Conservation (phyloP, 176 grass and related monocot species). For the Tillandsia leiboldiana region DNA sequence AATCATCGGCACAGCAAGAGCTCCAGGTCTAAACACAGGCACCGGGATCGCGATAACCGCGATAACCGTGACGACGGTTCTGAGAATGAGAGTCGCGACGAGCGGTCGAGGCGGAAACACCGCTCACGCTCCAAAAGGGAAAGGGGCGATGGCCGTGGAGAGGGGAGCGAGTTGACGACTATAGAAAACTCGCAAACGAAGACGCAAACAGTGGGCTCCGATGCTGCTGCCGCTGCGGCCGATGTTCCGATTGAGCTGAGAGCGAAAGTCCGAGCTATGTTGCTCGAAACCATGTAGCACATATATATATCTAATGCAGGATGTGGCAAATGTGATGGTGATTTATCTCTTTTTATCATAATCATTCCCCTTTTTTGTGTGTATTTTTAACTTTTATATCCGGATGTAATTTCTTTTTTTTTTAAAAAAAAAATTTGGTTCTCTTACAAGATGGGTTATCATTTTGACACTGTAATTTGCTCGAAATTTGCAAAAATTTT, state of each 20-base stretch:
- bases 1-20: conserved; percentile 6
- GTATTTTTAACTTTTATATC: too few species aligned
- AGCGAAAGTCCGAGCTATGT: conserved; percentile 80
- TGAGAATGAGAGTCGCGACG: conserved; percentile 26
- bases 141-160: conserved; percentile 8
- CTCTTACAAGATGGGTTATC: too few species aligned
- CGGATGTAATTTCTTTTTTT: too few species aligned
- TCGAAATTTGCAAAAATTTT: too few species aligned
- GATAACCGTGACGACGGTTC: conserved; percentile 24
- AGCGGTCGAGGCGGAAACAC: conserved; percentile 25
- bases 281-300: conserved; percentile 48
- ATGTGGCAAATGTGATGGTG: too few species aligned
- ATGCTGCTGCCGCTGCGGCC: conserved; percentile 9
- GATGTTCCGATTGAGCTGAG: conserved; percentile 57
- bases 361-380: too few species aligned
- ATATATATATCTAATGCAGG: too few species aligned
- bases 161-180: conserved; percentile 9
- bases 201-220: conserved; percentile 6
- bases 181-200: conserved; percentile 7
- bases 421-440: too few species aligned
- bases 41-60: conserved; percentile 8
- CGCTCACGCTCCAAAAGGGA: conserved; percentile 35
- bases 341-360: too few species aligned
- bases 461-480: too few species aligned
- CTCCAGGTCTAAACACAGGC: conserved; percentile 34